A percentile compares a stretch with the other conserved stretches of the same genome.
Evolutionary conservation across 2,329 filamentous ascomycete genomes (phyloP).

Genomic region (Rhynchosporium secalis): DNA sequence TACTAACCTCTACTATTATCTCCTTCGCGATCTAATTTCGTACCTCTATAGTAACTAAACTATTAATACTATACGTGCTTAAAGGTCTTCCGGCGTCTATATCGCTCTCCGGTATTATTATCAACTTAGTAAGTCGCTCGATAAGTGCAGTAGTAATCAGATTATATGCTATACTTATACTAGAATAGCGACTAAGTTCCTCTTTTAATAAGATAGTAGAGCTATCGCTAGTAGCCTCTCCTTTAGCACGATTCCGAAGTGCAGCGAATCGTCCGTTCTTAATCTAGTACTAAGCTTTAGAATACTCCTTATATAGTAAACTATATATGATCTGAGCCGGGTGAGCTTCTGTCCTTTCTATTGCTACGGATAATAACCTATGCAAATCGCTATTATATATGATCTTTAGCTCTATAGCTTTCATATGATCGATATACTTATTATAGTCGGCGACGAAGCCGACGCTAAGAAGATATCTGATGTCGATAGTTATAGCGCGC

Average conservation of each 20-base stretch:
- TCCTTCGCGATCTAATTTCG: constrained; percentile 50
- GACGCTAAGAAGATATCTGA: not conserved
- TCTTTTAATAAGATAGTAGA: constrained; percentile 2
- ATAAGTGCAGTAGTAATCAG: not conserved
- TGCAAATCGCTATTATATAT: constrained; percentile 13
- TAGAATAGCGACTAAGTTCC: not conserved
- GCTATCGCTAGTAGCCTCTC: not conserved
- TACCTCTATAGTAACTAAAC: constrained; percentile 51
- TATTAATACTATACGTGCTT: constrained; percentile 49
- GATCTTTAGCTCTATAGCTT: constrained; percentile 1
- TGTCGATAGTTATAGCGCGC: constrained; percentile 5
- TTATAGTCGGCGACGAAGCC: constrained; percentile 13
- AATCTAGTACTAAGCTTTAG: constrained; percentile 12
- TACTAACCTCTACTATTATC: constrained; percentile 42
- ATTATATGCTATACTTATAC: not conserved
- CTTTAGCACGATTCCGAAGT: constrained; percentile 1
- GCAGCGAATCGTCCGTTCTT: constrained; percentile 6
- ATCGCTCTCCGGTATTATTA: constrained; percentile 17
- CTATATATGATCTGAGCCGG: constrained; percentile 10
- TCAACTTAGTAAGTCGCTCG: not conserved
- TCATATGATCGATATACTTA: constrained; percentile 5
- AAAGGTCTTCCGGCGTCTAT: constrained; percentile 30
- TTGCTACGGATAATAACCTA: not conserved
- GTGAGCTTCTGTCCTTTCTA: not conserved
- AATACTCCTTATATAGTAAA: constrained; percentile 5